These are phyloP conservation scores for Hyaloscypha variabilis DNA, from an alignment of 495 filamentous ascomycete species.

Conservation along the genomic window DNA sequence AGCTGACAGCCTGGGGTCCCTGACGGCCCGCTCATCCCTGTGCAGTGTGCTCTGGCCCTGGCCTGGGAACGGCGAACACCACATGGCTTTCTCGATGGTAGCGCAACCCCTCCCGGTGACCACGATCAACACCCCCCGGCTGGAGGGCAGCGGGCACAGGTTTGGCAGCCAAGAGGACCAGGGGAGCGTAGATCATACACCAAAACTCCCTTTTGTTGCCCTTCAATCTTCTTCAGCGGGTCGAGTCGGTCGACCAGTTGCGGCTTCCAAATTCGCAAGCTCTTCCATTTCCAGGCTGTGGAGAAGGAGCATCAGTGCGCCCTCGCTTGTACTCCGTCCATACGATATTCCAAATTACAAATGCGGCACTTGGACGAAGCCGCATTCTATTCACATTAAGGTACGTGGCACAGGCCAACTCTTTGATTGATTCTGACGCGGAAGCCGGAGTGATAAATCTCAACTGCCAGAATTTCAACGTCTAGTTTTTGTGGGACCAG, in stretches of 20 bases:
- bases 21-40: no score
- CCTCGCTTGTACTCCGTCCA: neutral
- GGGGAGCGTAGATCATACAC: neutral
- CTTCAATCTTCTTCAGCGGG: neutral
- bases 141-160: no score
- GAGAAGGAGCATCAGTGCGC: no score
- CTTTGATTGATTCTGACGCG: neutral
- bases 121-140: no score
- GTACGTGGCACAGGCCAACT: neutral
- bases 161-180: neutral
- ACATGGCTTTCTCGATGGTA: slow-evolving; percentile 1
- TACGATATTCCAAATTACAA: neutral
- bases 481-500: neutral
- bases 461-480: neutral
- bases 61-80: neutral
- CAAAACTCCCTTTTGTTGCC: neutral
- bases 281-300: neutral
- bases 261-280: neutral
- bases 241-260: neutral
- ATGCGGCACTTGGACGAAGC: neutral
- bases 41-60: neutral
- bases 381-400: neutral
- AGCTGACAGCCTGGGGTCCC: neutral
- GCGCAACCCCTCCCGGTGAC: neutral
- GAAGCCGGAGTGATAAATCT: neutral